These are phyloP conservation scores for Yarrowia hollandica DNA, from an alignment of 805 yeast genomes.

Conservation along the genomic window DNA sequence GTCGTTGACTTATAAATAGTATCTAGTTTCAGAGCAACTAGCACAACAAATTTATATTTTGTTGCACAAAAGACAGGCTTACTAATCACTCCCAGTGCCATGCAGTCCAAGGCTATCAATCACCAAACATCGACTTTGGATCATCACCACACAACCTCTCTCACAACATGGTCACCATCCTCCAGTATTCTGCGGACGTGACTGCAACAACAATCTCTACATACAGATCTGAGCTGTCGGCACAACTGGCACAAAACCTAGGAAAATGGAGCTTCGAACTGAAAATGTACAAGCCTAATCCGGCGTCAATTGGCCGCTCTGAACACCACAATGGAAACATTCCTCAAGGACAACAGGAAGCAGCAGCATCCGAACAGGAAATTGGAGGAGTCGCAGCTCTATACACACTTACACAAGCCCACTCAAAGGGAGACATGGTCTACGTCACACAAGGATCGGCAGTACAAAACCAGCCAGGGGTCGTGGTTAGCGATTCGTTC, in stretches of 20 bases:
- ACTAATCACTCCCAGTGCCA: neutral
- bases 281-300: constrained; percentile 65
- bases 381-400: constrained; percentile 33
- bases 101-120: neutral
- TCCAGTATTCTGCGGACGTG: constrained; percentile 30
- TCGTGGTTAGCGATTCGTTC: constrained; percentile 57
- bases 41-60: too few relatives aligned
- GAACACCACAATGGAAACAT: constrained; percentile 15
- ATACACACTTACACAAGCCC: constrained; percentile 40
- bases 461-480: constrained; percentile 30
- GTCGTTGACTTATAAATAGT: too few relatives aligned
- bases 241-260: constrained; percentile 59
- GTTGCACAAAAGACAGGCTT: too few relatives aligned
- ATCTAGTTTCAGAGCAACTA: neutral
- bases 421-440: constrained; percentile 38
- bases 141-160: too few relatives aligned
- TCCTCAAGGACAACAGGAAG: constrained; percentile 11
- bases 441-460: constrained; percentile 36
- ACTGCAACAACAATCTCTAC: constrained; percentile 53
- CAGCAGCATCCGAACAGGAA: neutral
- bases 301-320: constrained; percentile 44
- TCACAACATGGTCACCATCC: constrained; percentile 10
- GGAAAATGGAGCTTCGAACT: constrained; percentile 72
- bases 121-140: neutral
- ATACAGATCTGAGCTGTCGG: constrained; percentile 69